Evolutionary conservation across 371 early-diverging fungal species (phyloP).

Genomic region (Mortierella sp.): DNA sequence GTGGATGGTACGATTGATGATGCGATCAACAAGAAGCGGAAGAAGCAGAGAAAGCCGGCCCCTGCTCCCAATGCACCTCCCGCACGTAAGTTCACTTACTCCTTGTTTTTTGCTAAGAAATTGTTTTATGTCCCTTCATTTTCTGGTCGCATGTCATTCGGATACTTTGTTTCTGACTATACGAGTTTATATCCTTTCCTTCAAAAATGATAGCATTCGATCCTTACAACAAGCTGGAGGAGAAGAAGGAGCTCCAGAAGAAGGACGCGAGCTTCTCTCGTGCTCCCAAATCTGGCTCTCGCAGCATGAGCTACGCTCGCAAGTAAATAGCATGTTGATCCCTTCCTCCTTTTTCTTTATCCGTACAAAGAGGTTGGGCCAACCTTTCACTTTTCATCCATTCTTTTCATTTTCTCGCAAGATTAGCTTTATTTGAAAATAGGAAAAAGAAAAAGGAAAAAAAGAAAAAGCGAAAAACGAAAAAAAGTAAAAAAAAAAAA

Average conservation of each 20-base stretch:
- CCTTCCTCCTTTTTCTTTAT: background rate
- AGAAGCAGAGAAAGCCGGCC: constrained; percentile 36
- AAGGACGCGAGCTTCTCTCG: constrained; percentile 51
- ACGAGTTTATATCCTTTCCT: background rate
- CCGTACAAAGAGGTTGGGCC: background rate
- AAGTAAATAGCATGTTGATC: constrained; percentile 11
- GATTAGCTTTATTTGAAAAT: background rate
- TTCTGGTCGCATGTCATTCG: too few relatives aligned
- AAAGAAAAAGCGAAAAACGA: background rate
- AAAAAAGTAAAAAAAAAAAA: background rate
- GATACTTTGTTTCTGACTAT: background rate
- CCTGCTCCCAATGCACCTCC: constrained; percentile 29
- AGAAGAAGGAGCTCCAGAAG: constrained; percentile 44
- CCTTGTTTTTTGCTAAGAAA: background rate
- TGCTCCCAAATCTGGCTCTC: constrained; percentile 58
- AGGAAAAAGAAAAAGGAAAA: background rate
- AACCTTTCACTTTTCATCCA: background rate
- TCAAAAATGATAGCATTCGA: constrained; percentile 47
- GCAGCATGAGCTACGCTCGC: constrained; percentile 58
- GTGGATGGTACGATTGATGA: constrained; percentile 41
- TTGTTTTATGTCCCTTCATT: background rate
- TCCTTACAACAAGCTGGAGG: constrained; percentile 58
- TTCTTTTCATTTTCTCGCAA: background rate
- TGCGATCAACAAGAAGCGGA: constrained; percentile 34
- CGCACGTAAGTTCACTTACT: constrained; percentile 24